Evolutionary conservation across 139 green algal genomes (phyloP).

Genomic region (Gonium pectorale): DNA sequence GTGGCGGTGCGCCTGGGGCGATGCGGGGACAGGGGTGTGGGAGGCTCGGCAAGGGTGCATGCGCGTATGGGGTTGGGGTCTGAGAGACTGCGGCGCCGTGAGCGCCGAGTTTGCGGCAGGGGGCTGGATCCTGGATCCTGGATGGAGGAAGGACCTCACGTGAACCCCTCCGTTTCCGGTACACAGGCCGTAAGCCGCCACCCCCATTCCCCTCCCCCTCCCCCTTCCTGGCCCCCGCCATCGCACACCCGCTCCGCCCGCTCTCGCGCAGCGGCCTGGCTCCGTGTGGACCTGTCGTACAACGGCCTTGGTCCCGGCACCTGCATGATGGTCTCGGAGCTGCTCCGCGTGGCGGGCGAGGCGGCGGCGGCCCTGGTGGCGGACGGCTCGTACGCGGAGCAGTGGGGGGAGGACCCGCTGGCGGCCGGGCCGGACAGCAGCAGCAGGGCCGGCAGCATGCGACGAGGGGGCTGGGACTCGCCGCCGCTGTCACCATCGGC

Average conservation of each 20-base stretch:
- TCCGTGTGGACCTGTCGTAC: constrained; percentile 49
- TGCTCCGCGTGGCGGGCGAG: constrained; percentile 9
- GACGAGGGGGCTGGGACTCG: not conserved
- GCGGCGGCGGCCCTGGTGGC: not conserved
- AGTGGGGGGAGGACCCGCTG: constrained; percentile 34
- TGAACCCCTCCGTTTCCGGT: not conserved
- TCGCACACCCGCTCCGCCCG: too few relatives aligned
- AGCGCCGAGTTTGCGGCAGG: too few relatives aligned
- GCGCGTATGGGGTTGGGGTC: not conserved
- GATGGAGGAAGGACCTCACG: not conserved
- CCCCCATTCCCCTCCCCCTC: not conserved
- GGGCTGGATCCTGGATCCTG: not conserved
- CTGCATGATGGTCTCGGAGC: constrained; percentile 43
- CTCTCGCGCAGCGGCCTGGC: constrained; percentile 40
- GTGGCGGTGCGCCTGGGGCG: not conserved
- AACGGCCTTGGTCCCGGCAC: constrained; percentile 55
- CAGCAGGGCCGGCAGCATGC: not conserved
- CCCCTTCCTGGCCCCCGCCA: not conserved
- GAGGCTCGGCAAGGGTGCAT: not conserved
- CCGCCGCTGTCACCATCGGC: not conserved
- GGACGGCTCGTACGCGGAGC: constrained; percentile 12
- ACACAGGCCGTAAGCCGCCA: not conserved
- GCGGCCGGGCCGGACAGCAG: not conserved
- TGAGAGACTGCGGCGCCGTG: too few relatives aligned
- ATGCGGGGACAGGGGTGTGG: not conserved